A percentile compares a stretch with the other conserved stretches of the same genome.
Evolutionary conservation across 208 protist species (phyloP).

Genomic region (Baffinella frigidus): DNA sequence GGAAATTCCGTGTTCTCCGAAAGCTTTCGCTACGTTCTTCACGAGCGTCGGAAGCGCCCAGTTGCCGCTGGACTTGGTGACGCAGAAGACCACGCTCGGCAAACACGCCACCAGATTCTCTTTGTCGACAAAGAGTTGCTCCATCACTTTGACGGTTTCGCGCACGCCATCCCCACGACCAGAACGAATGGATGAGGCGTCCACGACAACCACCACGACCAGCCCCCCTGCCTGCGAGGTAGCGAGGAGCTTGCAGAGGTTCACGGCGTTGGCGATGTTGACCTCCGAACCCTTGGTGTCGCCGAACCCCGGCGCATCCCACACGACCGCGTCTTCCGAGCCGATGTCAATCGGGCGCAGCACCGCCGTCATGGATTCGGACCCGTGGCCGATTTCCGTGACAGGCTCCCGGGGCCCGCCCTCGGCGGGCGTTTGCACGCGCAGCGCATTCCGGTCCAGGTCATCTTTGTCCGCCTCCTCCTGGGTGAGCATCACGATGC

Average conservation of each 20-base stretch:
- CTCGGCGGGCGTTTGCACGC: background rate
- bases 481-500: background rate
- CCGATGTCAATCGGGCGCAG: background rate
- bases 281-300: constrained; percentile 15
- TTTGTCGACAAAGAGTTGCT: background rate
- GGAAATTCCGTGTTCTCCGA: background rate
- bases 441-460: background rate
- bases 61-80: background rate
- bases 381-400: background rate
- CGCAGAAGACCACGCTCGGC: background rate
- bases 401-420: background rate
- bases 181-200: background rate
- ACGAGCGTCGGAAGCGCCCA: background rate
- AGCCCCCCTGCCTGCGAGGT: background rate
- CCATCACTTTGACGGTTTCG: background rate
- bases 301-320: constrained; percentile 37
- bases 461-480: background rate
- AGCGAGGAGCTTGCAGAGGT: background rate
- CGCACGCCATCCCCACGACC: background rate
- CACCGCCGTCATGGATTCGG: background rate
- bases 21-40: background rate
- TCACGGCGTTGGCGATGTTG: constrained; percentile 56
- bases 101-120: background rate
- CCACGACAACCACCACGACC: background rate
- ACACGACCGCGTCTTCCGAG: background rate